Conservation (phyloP, 306 rosid genomes). For the Inga oerstediana region DNA sequence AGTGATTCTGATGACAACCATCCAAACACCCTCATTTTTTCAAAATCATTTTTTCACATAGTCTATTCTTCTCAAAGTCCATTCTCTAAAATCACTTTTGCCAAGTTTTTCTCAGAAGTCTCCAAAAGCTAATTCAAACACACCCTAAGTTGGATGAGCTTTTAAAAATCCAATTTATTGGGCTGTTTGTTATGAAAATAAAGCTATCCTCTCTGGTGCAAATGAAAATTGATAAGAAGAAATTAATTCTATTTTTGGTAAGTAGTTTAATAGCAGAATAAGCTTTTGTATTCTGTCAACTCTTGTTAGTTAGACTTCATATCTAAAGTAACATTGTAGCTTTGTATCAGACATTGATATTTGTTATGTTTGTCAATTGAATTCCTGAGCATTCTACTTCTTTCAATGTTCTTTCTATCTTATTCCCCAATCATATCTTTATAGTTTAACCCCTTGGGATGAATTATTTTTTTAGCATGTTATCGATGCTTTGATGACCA, state of each 20-base stretch:
- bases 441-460: background rate
- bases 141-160: background rate
- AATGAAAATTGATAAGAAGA: background rate
- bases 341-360: background rate
- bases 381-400: background rate
- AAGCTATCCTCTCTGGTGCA: background rate
- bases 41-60: no score
- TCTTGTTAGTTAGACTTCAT: background rate
- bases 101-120: no score
- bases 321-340: background rate
- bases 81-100: no score
- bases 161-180: background rate
- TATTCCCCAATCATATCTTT: background rate
- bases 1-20: no score
- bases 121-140: no score
- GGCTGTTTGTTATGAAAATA: background rate
- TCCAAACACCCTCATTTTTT: no score
- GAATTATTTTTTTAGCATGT: background rate
- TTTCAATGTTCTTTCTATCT: background rate
- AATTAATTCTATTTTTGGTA: background rate
- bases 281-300: background rate
- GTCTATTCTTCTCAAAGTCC: no score
- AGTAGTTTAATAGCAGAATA: background rate
- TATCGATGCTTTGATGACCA: background rate
- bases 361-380: background rate